Percentiles rank a stretch among this genome's conserved stretches.
These are phyloP conservation scores for Haematococcus sp. DNA, from an alignment of 139 green algal genomes.

Conservation along the genomic window DNA sequence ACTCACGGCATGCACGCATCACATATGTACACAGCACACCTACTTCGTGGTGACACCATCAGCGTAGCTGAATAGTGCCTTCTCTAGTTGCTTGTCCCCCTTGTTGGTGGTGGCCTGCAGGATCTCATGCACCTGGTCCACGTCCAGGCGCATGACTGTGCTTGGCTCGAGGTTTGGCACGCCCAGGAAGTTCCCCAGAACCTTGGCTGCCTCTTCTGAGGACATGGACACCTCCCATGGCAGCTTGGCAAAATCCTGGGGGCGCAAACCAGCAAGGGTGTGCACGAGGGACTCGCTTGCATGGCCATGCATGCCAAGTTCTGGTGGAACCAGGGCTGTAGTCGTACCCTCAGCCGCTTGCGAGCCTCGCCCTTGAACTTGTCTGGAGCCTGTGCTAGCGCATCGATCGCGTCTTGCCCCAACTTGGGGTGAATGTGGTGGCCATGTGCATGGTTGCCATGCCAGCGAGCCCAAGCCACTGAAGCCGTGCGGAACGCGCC, in stretches of 20 bases:
- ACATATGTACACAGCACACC: slow-evolving; percentile 4
- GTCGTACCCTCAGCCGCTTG: background rate
- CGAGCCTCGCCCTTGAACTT: no score
- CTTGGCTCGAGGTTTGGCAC: slow-evolving; percentile 32
- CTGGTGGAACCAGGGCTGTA: background rate
- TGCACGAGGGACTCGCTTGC: background rate
- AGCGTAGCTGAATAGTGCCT: slow-evolving; percentile 54
- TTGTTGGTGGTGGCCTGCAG: slow-evolving; percentile 36
- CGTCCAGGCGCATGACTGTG: slow-evolving; percentile 38
- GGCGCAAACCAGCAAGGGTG: background rate
- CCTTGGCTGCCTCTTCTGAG: slow-evolving; percentile 31
- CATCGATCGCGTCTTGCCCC: background rate
- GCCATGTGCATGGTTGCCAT: background rate
- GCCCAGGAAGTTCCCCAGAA: slow-evolving; percentile 54
- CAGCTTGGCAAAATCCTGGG: slow-evolving; percentile 35
- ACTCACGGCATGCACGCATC: background rate
- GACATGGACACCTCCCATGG: slow-evolving; percentile 51
- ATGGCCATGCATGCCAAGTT: no score
- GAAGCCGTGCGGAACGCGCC: background rate
- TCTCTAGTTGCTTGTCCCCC: slow-evolving; percentile 44
- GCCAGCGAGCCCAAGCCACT: background rate
- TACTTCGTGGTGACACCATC: slow-evolving; percentile 39
- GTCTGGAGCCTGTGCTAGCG: background rate
- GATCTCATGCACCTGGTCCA: slow-evolving; percentile 30
- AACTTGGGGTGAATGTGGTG: background rate